phyloP scores from a whole-genome alignment of 352 stramenopile species.

The Phytophthora europaea region DNA sequence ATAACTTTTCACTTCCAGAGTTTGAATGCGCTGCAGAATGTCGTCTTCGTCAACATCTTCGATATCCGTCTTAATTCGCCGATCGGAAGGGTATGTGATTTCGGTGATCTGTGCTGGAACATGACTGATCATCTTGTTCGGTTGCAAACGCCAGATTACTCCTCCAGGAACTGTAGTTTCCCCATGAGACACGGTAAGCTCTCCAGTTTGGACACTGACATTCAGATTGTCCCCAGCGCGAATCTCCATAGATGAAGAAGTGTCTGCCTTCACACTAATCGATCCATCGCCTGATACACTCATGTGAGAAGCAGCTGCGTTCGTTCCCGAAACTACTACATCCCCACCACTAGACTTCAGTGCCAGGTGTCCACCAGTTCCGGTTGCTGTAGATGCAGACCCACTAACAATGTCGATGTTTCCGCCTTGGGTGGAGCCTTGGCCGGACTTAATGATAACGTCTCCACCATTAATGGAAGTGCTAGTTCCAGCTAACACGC shows the following conservation, averaged over 20 bases:
- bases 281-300: constrained; percentile 45
- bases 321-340: constrained; percentile 32
- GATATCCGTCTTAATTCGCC: constrained; percentile 94
- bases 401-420: constrained; percentile 39
- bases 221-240: constrained; percentile 58
- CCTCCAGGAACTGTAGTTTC: constrained; percentile 57
- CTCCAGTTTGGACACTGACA: constrained; percentile 54
- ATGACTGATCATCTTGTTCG: constrained; percentile 71
- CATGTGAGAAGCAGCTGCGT: constrained; percentile 33
- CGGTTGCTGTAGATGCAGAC: constrained; percentile 17
- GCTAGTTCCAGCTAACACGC: constrained; percentile 24
- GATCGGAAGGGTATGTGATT: constrained; percentile 94
- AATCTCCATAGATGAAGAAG: constrained; percentile 52
- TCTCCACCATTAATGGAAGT: constrained; percentile 25
- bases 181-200: constrained; percentile 62
- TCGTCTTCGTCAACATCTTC: constrained; percentile 89
- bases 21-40: constrained; percentile 90
- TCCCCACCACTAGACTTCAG: constrained; percentile 42
- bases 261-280: constrained; percentile 43
- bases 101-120: constrained; percentile 91
- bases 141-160: constrained; percentile 60
- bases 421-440: constrained; percentile 25
- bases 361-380: constrained; percentile 31
- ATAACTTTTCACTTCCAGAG: constrained; percentile 92
- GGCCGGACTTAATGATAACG: constrained; percentile 26